These are phyloP conservation scores for Saprolegnia diclina DNA, from an alignment of 352 stramenopile species.

Conservation along the genomic window DNA sequence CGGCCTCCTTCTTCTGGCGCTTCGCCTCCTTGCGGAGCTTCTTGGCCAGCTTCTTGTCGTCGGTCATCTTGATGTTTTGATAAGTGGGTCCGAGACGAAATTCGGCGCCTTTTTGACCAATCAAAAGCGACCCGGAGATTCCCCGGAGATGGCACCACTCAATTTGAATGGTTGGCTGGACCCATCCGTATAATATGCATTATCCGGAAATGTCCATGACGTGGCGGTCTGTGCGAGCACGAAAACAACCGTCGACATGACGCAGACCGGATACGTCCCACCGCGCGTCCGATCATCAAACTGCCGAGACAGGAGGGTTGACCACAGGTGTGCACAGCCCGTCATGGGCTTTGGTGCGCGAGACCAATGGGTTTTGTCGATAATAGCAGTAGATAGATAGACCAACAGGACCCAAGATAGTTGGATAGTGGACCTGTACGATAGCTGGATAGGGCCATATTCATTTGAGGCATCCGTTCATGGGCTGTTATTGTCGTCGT, in stretches of 20 bases:
- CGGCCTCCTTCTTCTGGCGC: conserved; percentile 17
- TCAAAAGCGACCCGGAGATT: neutral
- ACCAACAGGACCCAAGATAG: no score
- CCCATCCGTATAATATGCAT: neutral
- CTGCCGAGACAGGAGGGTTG: no score
- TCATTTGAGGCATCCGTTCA: no score
- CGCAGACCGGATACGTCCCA: neutral
- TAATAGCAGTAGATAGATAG: no score
- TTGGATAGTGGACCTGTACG: no score
- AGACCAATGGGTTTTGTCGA: no score
- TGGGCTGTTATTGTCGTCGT: no score
- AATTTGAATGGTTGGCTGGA: conserved; percentile 17
- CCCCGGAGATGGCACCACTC: neutral
- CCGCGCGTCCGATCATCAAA: no score
- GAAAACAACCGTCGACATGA: neutral
- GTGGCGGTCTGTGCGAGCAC: neutral
- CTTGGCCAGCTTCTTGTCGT: conserved; percentile 29
- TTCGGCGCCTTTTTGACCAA: neutral
- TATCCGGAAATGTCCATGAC: neutral
- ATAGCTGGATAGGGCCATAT: no score
- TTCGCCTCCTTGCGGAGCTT: conserved; percentile 32
- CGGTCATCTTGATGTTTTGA: conserved; percentile 15
- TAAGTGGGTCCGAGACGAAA: neutral
- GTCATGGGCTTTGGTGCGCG: no score
- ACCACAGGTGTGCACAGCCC: no score